Percentiles rank a stretch among this genome's conserved stretches.
phyloP scores from a whole-genome alignment of 768 basidiomycete species.

The Tubosaeta sp. region DNA sequence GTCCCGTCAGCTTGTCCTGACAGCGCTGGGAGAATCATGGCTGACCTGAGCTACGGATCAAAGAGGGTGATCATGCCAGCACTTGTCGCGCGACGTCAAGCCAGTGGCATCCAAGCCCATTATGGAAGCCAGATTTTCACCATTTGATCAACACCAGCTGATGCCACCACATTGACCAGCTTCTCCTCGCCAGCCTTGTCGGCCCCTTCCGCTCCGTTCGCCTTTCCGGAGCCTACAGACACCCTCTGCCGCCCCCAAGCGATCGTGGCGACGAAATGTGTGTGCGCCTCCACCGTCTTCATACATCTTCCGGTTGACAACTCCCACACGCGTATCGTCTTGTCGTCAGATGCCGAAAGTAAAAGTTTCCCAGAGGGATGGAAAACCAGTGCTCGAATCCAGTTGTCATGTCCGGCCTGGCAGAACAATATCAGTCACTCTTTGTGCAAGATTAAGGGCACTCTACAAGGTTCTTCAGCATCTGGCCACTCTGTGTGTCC shows the following conservation, averaged over 20 bases:
- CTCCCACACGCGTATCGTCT: conserved; percentile 89
- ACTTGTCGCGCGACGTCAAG: conserved; percentile 6
- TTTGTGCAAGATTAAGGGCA: background rate
- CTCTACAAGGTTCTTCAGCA: conserved; percentile 69
- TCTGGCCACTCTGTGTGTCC: conserved; percentile 81
- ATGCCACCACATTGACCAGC: conserved; percentile 64
- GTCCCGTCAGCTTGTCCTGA: conserved; percentile 7
- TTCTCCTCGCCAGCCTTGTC: conserved; percentile 44
- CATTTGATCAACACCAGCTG: conserved; percentile 65
- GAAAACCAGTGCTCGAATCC: conserved; percentile 85
- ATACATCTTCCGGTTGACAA: conserved; percentile 78
- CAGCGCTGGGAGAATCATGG: background rate
- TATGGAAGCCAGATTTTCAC: conserved; percentile 63
- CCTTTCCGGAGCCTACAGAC: conserved; percentile 38
- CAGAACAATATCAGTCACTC: conserved; percentile 7
- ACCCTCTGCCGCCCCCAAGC: conserved; percentile 69
- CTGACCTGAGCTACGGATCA: conserved; percentile 17
- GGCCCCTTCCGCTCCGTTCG: conserved; percentile 35
- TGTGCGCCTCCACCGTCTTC: conserved; percentile 85
- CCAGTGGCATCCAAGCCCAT: conserved; percentile 11
- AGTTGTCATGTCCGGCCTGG: conserved; percentile 81
- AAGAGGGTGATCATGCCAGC: conserved; percentile 14
- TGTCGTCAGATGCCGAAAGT: conserved; percentile 90
- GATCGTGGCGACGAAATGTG: conserved; percentile 76
- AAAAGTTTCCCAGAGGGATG: conserved; percentile 88